Evolutionary conservation across 2,329 filamentous ascomycete genomes (phyloP).

Genomic region (Fusarium oxysporum): DNA sequence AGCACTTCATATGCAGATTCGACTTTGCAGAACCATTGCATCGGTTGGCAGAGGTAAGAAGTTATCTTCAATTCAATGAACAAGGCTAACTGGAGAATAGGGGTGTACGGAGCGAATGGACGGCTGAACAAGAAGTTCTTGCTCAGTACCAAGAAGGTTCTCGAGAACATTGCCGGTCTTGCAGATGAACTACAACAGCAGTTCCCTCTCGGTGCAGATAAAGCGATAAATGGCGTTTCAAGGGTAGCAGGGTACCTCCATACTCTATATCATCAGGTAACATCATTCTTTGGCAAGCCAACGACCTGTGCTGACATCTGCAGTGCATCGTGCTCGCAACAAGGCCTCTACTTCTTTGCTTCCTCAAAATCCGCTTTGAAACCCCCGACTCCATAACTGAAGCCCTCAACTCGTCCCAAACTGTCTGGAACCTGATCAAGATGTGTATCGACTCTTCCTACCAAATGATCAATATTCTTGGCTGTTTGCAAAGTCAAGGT

Average conservation of each 20-base stretch:
- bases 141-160: conserved; percentile 46
- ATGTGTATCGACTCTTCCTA: conserved; percentile 52
- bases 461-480: conserved; percentile 54
- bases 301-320: neutral
- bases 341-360: conserved; percentile 48
- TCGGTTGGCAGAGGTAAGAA: conserved; percentile 47
- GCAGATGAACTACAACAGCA: conserved; percentile 48
- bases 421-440: conserved; percentile 49
- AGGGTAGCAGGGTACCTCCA: conserved; percentile 49
- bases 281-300: fast-evolving
- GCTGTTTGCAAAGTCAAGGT: conserved; percentile 57
- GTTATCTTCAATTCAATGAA: no score
- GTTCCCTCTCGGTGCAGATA: conserved; percentile 47
- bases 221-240: conserved; percentile 49
- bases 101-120: conserved; percentile 45
- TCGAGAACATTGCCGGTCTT: conserved; percentile 45
- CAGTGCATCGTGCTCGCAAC: conserved; percentile 51
- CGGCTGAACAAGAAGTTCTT: conserved; percentile 48
- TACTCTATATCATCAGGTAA: conserved; percentile 49
- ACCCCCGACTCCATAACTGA: conserved; percentile 39
- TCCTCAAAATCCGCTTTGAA: conserved; percentile 49
- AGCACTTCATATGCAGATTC: conserved; percentile 50
- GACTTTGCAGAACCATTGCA: conserved; percentile 47
- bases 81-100: no score
- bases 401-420: conserved; percentile 54